These are phyloP conservation scores for Primulina tabacum DNA, from an alignment of 257 asterid species.

Conservation along the genomic window DNA sequence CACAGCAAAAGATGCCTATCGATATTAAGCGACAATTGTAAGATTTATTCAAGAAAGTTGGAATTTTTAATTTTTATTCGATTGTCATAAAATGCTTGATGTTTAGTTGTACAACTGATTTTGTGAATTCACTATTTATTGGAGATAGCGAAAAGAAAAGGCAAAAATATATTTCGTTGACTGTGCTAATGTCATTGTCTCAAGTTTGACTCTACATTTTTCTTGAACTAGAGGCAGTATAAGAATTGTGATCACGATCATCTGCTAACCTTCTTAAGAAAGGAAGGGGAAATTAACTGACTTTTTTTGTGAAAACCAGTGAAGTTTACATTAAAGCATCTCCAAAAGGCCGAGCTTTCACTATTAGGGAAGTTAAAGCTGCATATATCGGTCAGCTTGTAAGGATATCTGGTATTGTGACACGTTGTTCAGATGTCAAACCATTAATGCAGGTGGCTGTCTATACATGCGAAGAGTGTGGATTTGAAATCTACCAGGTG, in stretches of 20 bases:
- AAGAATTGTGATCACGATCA: not conserved
- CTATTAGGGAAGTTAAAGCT: constrained; percentile 96
- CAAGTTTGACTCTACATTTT: not conserved
- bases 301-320: constrained; percentile 47
- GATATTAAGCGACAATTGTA: constrained; percentile 84
- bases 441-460: constrained; percentile 98
- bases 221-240: not conserved
- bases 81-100: not conserved
- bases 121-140: not conserved
- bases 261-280: constrained; percentile 12
- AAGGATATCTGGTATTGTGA: constrained; percentile 85
- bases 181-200: not conserved
- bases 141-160: not conserved
- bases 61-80: not conserved
- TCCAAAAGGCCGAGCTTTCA: constrained; percentile 76
- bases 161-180: not conserved
- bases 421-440: constrained; percentile 94
- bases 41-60: constrained; percentile 26
- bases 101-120: constrained; percentile 8
- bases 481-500: constrained; percentile 98
- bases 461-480: constrained; percentile 96
- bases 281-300: constrained; percentile 18
- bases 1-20: constrained; percentile 79
- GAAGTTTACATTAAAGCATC: constrained; percentile 86
- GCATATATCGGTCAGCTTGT: constrained; percentile 93